phyloP scores from a whole-genome alignment of 371 early-diverging fungal species.

The Spiromyces aspiralis region DNA sequence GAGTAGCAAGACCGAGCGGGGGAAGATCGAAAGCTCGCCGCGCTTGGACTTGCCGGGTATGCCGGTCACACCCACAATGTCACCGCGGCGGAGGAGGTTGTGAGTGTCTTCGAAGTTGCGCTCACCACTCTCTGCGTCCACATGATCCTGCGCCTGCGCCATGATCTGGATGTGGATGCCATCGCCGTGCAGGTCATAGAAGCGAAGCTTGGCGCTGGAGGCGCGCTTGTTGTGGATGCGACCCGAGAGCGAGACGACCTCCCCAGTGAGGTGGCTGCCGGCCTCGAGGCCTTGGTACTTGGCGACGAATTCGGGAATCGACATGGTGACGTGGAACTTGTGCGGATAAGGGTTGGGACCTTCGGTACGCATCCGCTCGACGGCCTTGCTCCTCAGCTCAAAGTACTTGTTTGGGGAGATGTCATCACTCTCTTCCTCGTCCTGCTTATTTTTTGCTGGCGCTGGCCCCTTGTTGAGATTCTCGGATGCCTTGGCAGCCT shows the following conservation, averaged over 20 bases:
- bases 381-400: slow-evolving; percentile 78
- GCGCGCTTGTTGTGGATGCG: slow-evolving; percentile 81
- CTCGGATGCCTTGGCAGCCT: slow-evolving; percentile 44
- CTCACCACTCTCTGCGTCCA: slow-evolving; percentile 16
- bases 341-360: slow-evolving; percentile 90
- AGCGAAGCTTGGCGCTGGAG: slow-evolving; percentile 75
- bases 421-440: slow-evolving; percentile 37
- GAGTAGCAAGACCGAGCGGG: slow-evolving; percentile 69
- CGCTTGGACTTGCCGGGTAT: slow-evolving; percentile 85
- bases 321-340: slow-evolving; percentile 87
- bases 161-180: slow-evolving; percentile 91
- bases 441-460: too few relatives aligned
- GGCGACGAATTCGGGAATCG: slow-evolving; percentile 68
- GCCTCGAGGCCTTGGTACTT: slow-evolving; percentile 55
- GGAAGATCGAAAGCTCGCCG: slow-evolving; percentile 96
- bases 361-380: slow-evolving; percentile 61
- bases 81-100: slow-evolving; percentile 86
- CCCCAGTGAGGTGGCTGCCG: slow-evolving; percentile 49
- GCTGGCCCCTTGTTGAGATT: too few relatives aligned
- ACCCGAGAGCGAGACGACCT: slow-evolving; percentile 60
- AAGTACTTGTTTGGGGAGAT: slow-evolving; percentile 74
- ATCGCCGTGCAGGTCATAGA: slow-evolving; percentile 92
- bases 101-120: slow-evolving; percentile 68
- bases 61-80: slow-evolving; percentile 95
- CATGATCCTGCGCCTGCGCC: slow-evolving; percentile 64